phyloP scores from a whole-genome alignment of 768 basidiomycete genomes.

The Galerina sulciceps region DNA sequence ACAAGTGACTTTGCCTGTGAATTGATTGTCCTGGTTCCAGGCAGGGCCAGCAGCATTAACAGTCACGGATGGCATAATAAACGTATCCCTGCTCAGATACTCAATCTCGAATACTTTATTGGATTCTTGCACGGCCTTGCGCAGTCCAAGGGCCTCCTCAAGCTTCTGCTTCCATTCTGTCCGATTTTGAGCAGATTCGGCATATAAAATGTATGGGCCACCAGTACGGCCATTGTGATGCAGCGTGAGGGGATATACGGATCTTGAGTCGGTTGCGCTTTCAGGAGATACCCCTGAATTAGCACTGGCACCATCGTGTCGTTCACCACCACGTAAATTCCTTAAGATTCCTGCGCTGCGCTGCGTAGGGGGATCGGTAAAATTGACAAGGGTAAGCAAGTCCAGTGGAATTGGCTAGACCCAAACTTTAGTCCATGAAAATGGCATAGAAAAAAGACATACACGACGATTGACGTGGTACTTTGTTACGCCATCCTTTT shows the following conservation, averaged over 20 bases:
- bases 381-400: conserved; percentile 82
- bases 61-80: conserved; percentile 73
- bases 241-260: conserved; percentile 86
- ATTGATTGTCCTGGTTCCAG: conserved; percentile 77
- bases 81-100: conserved; percentile 87
- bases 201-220: conserved; percentile 85
- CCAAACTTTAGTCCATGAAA: conserved; percentile 11
- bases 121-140: conserved; percentile 88
- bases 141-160: conserved; percentile 83
- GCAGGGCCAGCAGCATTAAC: conserved; percentile 50
- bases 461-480: conserved; percentile 85
- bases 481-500: conserved; percentile 73
- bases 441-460: conserved; percentile 27
- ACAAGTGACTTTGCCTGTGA: conserved; percentile 88
- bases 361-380: conserved; percentile 79
- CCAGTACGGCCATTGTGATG: conserved; percentile 89
- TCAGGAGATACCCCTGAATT: conserved; percentile 36
- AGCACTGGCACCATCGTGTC: conserved; percentile 28
- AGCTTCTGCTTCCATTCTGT: conserved; percentile 90
- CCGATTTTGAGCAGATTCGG: conserved; percentile 77
- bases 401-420: conserved; percentile 90
- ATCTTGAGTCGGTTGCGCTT: conserved; percentile 63
- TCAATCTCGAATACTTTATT: conserved; percentile 96
- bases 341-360: conserved; percentile 76
- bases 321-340: conserved; percentile 51